A percentile compares a stretch with the other conserved stretches of the same genome.
These are phyloP conservation scores for Blumeriella jaapii DNA, from an alignment of 2,329 filamentous ascomycete species.

Conservation along the genomic window DNA sequence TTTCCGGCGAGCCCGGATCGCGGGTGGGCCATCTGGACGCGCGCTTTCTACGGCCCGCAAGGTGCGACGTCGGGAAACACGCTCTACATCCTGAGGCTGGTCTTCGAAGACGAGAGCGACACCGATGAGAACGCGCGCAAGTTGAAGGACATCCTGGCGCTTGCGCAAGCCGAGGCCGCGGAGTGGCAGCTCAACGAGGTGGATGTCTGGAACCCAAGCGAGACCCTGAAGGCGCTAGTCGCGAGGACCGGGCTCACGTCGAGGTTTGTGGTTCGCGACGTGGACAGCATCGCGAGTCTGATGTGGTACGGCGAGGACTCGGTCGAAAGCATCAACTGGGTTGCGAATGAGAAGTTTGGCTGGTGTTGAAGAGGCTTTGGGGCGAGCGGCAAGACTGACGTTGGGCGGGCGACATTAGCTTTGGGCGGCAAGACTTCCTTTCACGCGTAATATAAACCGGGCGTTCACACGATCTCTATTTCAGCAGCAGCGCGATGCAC, in stretches of 20 bases:
- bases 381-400: no score
- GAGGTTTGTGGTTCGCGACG: conserved; percentile 42
- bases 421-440: no score
- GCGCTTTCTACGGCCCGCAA: conserved; percentile 49
- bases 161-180: conserved; percentile 59
- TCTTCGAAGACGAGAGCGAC: conserved; percentile 43
- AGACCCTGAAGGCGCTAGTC: conserved; percentile 37
- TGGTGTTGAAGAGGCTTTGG: no score
- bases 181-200: conserved; percentile 61
- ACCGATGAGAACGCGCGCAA: conserved; percentile 37
- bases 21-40: conserved; percentile 66
- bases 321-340: conserved; percentile 52
- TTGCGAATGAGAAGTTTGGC: conserved; percentile 65
- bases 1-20: conserved; percentile 37
- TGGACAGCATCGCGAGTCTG: conserved; percentile 58
- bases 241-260: conserved; percentile 37
- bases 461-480: no score
- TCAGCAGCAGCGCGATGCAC: no score
- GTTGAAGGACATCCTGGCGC: conserved; percentile 50
- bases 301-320: conserved; percentile 53
- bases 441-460: no score
- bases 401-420: no score
- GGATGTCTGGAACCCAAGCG: conserved; percentile 73
- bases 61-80: conserved; percentile 43
- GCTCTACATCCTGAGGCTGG: conserved; percentile 57